Evolutionary conservation across 139 green algal genomes (phyloP), one percentile per base, ranked within the genome.

Genomic region (Closterium sp.): DNA sequence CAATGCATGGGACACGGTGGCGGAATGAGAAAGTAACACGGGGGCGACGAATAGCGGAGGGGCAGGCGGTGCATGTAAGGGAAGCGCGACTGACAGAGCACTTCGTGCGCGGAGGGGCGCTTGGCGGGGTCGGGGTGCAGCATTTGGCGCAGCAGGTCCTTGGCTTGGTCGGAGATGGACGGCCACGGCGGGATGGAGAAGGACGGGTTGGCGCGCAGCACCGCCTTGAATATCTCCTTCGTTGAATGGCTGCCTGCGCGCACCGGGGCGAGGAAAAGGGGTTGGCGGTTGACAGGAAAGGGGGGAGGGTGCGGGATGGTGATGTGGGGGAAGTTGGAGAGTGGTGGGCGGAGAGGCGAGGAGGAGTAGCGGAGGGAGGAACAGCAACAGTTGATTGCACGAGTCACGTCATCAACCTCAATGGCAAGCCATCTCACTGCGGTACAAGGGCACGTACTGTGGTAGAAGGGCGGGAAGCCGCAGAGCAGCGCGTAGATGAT

Each of bases 401-500:
- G 13, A 50, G 38, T 50, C 38, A 50, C 6, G 38, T 50, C 38
- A 50, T 50, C 38, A 9, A 50, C 38, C 38, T 50, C 38, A 50
- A 0, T 50, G 38, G 38, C 38, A 7, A 50, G 38, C 38, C 38
- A n/a, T n/a, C n/a, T n/a, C 3, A 38, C 32, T 38, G 32, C 3
- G 32, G 32, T 38, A 38, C 32, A 38, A 38, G 32, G 32, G 32
- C 32, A 38, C 32, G 32, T 38, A 38, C 32, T 38, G 31, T 97
- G 97, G 94, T 97, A 98, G 94, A 99, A 99, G 22, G 98, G 98
- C 29, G 98, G 98, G 91, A 97, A 97, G n/a, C 98, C 98, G 70
- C 95, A 97, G 86, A 99, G 96, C 62, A 99, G 96, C 93, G 99
- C 99, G 97, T 99, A 99, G 42, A 99, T 94, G 86, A 99, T 99